Evolutionary conservation across 805 yeast genomes (phyloP), one percentile per base, ranked within the genome.

Genomic region (Ogataea siamensis): DNA sequence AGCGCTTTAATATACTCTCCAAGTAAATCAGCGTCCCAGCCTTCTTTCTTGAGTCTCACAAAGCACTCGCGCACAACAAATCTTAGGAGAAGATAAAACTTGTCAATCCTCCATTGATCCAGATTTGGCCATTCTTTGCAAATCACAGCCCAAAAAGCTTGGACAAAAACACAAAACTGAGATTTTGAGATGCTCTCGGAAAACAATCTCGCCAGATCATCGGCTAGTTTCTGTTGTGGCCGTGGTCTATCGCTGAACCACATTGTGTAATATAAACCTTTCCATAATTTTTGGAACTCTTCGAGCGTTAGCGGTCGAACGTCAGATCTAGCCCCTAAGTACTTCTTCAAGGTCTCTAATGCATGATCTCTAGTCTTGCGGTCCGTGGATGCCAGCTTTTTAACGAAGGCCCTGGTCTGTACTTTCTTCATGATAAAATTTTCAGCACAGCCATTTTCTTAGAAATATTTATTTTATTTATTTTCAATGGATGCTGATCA

Each of bases 211-310:
- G 91, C 95, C 45, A 93, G 66, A 28, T 76, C 78, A 32, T 71
- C 74, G 2, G 96, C 95, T 25, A 93, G 67, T 42, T 80, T 67
- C 61, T 88, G 96, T 63, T 93, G 99, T 16, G 95, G 93, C 52
- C 83, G 72, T 18, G 96, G 95, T 56, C 89, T 77, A 61, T 93
- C 99, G 57, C 94, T 76, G 66, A 83, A 87, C 98, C 99, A 93
- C 95, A 93, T 87, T 8, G 95, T 77, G 57, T 72, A 93, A 63
- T 83, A 93, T 27, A 93, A 70, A n/a, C 98, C 99, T 63, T 86
- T 88, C 97, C 99, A 93, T 43, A 93, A 67, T 58, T 91, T 89
- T 49, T 84, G 84, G 46, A 78, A 68, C 37, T 87, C 93, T 26
- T 74, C 54, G 32, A 57, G 64, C 5, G 69, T 54, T 26, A 79